Conservation (phyloP, 202 grass and related monocot genomes). For the Carex sylvatica region DNA sequence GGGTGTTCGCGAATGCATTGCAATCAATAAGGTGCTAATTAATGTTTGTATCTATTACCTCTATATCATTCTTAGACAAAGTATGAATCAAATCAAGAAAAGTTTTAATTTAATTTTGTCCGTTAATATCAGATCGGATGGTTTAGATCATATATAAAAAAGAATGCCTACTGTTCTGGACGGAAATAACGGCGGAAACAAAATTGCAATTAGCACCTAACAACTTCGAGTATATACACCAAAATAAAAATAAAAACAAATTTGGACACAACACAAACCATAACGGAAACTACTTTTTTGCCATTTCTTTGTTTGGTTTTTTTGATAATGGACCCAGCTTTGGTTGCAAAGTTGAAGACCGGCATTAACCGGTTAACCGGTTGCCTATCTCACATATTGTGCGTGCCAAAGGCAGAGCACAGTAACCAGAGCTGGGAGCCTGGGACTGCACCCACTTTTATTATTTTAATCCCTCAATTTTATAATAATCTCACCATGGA, state of each 20-base stretch:
- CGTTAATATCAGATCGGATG: neutral
- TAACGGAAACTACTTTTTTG: neutral
- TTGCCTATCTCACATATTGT: neutral
- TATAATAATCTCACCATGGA: neutral
- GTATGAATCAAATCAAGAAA: no score
- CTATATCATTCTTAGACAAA: no score
- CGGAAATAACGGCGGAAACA: neutral
- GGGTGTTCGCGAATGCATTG: no score
- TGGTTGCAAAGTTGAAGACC: neutral
- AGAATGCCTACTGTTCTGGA: neutral
- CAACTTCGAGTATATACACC: neutral
- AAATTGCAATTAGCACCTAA: neutral
- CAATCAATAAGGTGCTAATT: no score
- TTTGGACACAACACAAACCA: neutral
- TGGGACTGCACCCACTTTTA: neutral
- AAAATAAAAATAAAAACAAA: neutral
- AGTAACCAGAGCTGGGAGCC: neutral
- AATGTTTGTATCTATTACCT: no score
- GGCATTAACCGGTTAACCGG: neutral
- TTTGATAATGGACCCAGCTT: neutral
- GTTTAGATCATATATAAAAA: neutral
- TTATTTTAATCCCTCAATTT: neutral
- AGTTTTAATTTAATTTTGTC: no score
- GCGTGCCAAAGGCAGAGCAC: slow-evolving; percentile 11
- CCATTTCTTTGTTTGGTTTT: neutral